Evolutionary conservation across 495 filamentous ascomycete genomes (phyloP), one percentile per base, ranked within the genome.

Genomic region (Hypoxylon lienhwacheense): DNA sequence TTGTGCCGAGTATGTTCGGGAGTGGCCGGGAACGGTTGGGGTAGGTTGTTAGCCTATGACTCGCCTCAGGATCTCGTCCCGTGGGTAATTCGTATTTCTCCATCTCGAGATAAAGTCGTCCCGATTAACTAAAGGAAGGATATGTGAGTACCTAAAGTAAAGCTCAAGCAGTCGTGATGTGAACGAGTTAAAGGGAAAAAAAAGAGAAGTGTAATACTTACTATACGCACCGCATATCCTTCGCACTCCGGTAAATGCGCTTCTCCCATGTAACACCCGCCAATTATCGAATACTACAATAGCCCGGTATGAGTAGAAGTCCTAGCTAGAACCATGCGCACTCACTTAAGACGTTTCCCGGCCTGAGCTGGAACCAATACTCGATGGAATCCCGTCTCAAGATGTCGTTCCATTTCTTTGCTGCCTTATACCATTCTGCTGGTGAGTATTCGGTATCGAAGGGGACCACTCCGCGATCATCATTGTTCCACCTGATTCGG

Each of bases 221-320:
- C 87, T 85, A 66, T 96, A 95, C 12, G 79, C 92, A 52, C 92
- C 92, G 66, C 89, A 95, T 68, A 97, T 86, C 58, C 90, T 84
- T 58, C 92, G 76, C 62, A 85, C 86, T 12, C 92, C 92, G 5
- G 81, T 86, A 63, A 96, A 97, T 10, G 81, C 78, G 15, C 81
- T 80, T 55, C 92, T 76, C 2, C 90, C 92, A 69, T 97, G 92
- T 36, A 97, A 69, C 47, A 95, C 89, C 51, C 92, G 80, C 91
- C 91, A 97, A 64, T 97, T 97, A 68, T 97, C 89, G 66, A 97
- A 96, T 14, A 96, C 85, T 89, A 47, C 32, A n/a, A n/a, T n/a
- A 16, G 4, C 19, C 32, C 5, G 10, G 19, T 1, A 33, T 63
- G n/a, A 67, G 43, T 15, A 43, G 12, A 34, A 37, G 42, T 49